phyloP scores from a whole-genome alignment of 768 basidiomycete genomes.

The Mycena latifolia region DNA sequence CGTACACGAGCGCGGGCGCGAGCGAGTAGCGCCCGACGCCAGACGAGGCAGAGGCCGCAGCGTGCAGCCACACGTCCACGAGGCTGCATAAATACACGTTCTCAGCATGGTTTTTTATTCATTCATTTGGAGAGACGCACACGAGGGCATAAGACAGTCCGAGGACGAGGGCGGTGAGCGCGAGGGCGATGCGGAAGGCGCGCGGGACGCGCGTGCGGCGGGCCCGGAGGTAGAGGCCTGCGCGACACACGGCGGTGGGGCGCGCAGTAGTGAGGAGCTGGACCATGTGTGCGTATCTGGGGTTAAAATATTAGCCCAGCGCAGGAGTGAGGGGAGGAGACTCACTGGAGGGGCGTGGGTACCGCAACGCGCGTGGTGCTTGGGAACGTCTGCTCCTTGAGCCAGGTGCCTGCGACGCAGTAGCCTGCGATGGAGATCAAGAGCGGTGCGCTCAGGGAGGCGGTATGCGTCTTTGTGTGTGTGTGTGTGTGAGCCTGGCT shows the following conservation, averaged over 20 bases:
- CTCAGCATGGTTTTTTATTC: background rate
- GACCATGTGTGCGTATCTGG: slow-evolving; percentile 33
- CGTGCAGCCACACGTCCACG: slow-evolving; percentile 36
- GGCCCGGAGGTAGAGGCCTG: slow-evolving; percentile 13
- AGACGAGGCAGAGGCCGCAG: slow-evolving; percentile 20
- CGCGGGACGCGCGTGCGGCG: slow-evolving; percentile 20
- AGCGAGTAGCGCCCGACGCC: slow-evolving; percentile 32
- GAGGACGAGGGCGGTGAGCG: slow-evolving; percentile 24
- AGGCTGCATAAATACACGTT: slow-evolving; percentile 22
- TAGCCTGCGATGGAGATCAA: slow-evolving; percentile 33
- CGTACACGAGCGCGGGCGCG: slow-evolving; percentile 29
- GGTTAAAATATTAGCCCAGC: background rate
- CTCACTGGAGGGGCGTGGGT: slow-evolving; percentile 34
- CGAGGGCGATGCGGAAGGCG: slow-evolving; percentile 29
- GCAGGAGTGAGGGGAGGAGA: background rate
- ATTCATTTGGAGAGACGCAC: background rate
- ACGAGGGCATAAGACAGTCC: slow-evolving; percentile 30
- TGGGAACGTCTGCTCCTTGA: slow-evolving; percentile 30
- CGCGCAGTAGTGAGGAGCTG: slow-evolving; percentile 28
- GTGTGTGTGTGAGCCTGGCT: background rate
- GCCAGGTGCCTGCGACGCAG: slow-evolving; percentile 34
- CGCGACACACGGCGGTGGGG: slow-evolving; percentile 20
- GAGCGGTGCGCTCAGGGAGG: slow-evolving; percentile 31
- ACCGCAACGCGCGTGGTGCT: slow-evolving; percentile 15
- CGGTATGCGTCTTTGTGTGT: slow-evolving; percentile 26